Evolutionary conservation across 75 land plant species (phyloP), one percentile per base, ranked within the genome.

Genomic region (Larix kaempferi): DNA sequence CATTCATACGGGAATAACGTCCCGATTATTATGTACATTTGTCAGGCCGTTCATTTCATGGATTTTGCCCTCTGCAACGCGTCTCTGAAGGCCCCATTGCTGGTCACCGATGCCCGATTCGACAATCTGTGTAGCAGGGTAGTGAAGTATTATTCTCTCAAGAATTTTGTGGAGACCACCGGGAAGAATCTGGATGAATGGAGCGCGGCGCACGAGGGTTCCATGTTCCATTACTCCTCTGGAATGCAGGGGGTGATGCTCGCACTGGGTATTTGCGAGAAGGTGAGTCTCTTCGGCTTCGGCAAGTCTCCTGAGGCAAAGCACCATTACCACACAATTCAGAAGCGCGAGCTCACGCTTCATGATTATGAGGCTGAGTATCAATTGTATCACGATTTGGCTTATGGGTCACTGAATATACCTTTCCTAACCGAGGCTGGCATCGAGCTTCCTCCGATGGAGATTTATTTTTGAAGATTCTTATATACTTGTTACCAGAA

Each of bases 301-400:
- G 85, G 85, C 13, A 84, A 84, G 57, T 66, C 78, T 76, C 52
- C n/a, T 13, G 56, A 25, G 3, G 72, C 78, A 14, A 80, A 76
- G 44, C 85, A 84, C 29, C 85, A 84, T 57, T 84, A 80, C 60
- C 78, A 76, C 26, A 61, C 83, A 55, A 54, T 6, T 26, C 85
- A 84, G 76, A 76, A 19, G 57, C 56, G 59, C 56, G 85, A 84
- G 78, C 84, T 78, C 59, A 73, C 76, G 17, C 72, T 80, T 26
- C 85, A 84, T 35, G 85, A 84, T 56, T 84, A 84, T 54, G 35
- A 22, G 4, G 85, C 85, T 6, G 85, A 84, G 64, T 84, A 84
- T 52, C 59, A 71, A 21, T 76, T 84, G 65, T 84, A 84, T 75
- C 35, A 22, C 2, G 85, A 84, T 52, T 52, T 84, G 15, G 82